Evolutionary conservation across 306 rosid species (phyloP), one percentile per base, ranked within the genome.

Genomic region (Cucumis hystrix): DNA sequence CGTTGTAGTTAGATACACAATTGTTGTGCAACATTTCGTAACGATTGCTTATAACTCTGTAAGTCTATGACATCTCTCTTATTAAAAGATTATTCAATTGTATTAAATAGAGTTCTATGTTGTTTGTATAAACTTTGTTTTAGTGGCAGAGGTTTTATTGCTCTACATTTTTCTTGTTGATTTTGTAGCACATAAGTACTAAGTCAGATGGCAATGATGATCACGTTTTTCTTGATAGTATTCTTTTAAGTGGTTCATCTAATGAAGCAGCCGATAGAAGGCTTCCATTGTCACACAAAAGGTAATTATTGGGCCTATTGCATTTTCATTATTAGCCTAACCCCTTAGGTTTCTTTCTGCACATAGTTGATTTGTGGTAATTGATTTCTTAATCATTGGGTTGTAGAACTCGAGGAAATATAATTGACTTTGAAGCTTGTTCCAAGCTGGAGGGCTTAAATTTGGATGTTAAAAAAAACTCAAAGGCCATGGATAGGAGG

Each of bases 391-490:
- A 43, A 75, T 63, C 64, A n/a, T 74, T 69, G 56, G 49, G 80
- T 69, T 67, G 78, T 86, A 88, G 82, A 83, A 77, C 82, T 78
- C 85, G 91, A 83, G 90, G 90, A 79, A 79, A 49, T 68, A 82
- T 92, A 35, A 85, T 84, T 83, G 96, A 91, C 82, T 92, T 92
- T 86, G 99, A 92, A 85, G 91, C 99, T 79, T 95, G 97, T 88
- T 89, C 93, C 45, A 89, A 86, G 98, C 97, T 96, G 49, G 99
- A 89, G 87, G 96, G 83, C 90, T 87, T 96, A 78, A 96, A 92
- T 83, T 86, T 96, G 89, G 96, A 92, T 85, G 97, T 90, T 21
- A 80, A 80, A 79, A 91, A 86, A 82, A 90, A 87, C 78, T 69
- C 87, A 13, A 78, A 83, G 82, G 92, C 88, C 77, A 81, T 79